These are phyloP conservation scores for Fusarium pseudocircinatum DNA, from an alignment of 2,329 filamentous ascomycete genomes.

Conservation along the genomic window DNA sequence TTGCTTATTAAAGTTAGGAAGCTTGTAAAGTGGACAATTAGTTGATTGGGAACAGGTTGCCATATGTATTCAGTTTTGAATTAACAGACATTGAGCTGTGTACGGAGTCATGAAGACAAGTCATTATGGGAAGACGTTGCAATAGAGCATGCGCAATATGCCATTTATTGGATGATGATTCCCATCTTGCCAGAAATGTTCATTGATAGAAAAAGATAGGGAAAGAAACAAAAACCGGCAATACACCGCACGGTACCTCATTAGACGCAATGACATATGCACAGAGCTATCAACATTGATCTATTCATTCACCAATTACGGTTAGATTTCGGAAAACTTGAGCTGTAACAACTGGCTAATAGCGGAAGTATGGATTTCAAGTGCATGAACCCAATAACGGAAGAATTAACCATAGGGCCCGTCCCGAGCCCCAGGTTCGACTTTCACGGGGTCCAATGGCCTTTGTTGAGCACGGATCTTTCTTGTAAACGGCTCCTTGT, in stretches of 20 bases:
- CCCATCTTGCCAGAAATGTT: background rate
- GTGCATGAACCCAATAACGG: slow-evolving; percentile 28
- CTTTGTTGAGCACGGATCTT: slow-evolving; percentile 7
- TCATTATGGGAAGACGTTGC: background rate
- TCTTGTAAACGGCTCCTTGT: background rate
- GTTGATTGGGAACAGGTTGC: background rate
- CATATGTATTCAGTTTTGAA: background rate
- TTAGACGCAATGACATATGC: background rate
- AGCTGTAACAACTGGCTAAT: background rate
- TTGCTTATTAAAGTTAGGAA: slow-evolving; percentile 1
- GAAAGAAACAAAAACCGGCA: background rate
- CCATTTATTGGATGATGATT: background rate
- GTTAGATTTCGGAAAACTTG: background rate
- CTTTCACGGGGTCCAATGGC: background rate
- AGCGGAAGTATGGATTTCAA: background rate
- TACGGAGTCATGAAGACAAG: background rate
- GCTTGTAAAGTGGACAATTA: slow-evolving; percentile 24
- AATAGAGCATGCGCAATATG: background rate
- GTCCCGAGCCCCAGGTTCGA: background rate
- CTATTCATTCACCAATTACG: background rate
- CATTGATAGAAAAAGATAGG: background rate
- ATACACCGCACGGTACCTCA: background rate
- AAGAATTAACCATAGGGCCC: slow-evolving; percentile 13
- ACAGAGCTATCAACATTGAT: background rate
- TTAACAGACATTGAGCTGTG: background rate